These are phyloP conservation scores for Phytopythium ostracodes DNA, from an alignment of 352 stramenopile genomes.

Conservation along the genomic window DNA sequence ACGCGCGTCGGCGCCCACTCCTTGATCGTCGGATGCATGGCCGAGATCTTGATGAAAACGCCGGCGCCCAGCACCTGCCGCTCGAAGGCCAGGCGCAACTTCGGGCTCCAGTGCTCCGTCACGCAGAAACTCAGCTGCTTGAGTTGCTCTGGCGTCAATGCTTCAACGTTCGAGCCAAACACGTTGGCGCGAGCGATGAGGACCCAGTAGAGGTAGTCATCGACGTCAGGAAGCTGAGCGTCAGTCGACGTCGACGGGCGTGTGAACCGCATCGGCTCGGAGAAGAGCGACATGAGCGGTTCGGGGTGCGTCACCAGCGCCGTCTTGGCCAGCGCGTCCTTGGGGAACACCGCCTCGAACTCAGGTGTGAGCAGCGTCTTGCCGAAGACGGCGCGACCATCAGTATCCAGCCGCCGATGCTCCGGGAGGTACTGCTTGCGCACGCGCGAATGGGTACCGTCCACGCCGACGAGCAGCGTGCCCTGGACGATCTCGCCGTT, in stretches of 20 bases:
- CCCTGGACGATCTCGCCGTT: constrained; percentile 41
- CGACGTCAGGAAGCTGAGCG: constrained; percentile 13
- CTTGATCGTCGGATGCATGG: constrained; percentile 36
- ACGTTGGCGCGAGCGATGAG: constrained; percentile 38
- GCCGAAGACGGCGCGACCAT: constrained; percentile 57
- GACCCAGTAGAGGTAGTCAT: constrained; percentile 63
- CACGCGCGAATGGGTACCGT: constrained; percentile 56
- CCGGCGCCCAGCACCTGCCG: constrained; percentile 33
- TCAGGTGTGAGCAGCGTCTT: constrained; percentile 53
- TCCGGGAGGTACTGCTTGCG: constrained; percentile 46
- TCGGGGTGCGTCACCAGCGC: constrained; percentile 36
- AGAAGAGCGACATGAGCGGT: constrained; percentile 45
- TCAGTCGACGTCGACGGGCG: constrained; percentile 10
- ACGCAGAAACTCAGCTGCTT: constrained; percentile 36
- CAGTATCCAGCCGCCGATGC: constrained; percentile 40
- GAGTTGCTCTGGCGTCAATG: constrained; percentile 36
- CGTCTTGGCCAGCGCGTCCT: constrained; percentile 21
- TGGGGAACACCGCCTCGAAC: constrained; percentile 42
- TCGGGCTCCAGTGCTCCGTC: constrained; percentile 38
- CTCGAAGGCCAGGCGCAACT: constrained; percentile 35
- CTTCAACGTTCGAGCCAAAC: constrained; percentile 32
- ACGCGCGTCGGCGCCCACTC: constrained; percentile 39
- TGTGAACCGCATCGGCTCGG: constrained; percentile 33
- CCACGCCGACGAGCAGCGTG: constrained; percentile 42
- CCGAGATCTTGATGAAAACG: constrained; percentile 56